phyloP scores from a whole-genome alignment of 805 yeast genomes.

The Metschnikowia gruessii region DNA sequence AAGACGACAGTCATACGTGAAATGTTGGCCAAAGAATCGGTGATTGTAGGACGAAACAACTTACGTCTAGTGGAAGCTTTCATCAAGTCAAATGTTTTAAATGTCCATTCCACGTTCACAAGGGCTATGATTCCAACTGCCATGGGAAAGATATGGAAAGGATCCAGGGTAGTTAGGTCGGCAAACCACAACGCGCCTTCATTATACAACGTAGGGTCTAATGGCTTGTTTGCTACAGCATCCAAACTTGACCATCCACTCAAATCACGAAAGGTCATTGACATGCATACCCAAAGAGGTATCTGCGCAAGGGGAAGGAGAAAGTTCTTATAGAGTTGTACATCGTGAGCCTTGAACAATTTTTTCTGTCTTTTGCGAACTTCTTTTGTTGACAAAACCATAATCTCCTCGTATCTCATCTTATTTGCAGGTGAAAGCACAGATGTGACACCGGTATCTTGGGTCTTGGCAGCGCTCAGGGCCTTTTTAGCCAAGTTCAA shows the following conservation, averaged over 20 bases:
- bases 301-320: slow-evolving; percentile 76
- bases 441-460: slow-evolving; percentile 21
- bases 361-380: slow-evolving; percentile 68
- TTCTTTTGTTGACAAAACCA: slow-evolving; percentile 72
- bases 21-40: slow-evolving; percentile 63
- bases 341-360: slow-evolving; percentile 62
- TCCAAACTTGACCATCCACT: slow-evolving; percentile 64
- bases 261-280: slow-evolving; percentile 68
- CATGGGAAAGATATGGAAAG: slow-evolving; percentile 62
- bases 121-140: slow-evolving; percentile 67
- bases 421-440: slow-evolving; percentile 33
- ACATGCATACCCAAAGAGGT: slow-evolving; percentile 82
- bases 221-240: slow-evolving; percentile 39
- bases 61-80: slow-evolving; percentile 38
- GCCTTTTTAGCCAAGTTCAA: slow-evolving; percentile 51
- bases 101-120: slow-evolving; percentile 80
- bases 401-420: slow-evolving; percentile 76
- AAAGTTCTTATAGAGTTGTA: slow-evolving; percentile 79
- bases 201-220: slow-evolving; percentile 47
- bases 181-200: slow-evolving; percentile 63
- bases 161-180: slow-evolving; percentile 61
- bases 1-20: slow-evolving; percentile 75
- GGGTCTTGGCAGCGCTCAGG: slow-evolving; percentile 32
- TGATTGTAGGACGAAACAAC: slow-evolving; percentile 51
- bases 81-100: slow-evolving; percentile 57